Evolutionary conservation across 345 rosid species (phyloP).

Genomic region (Populus simonii): DNA sequence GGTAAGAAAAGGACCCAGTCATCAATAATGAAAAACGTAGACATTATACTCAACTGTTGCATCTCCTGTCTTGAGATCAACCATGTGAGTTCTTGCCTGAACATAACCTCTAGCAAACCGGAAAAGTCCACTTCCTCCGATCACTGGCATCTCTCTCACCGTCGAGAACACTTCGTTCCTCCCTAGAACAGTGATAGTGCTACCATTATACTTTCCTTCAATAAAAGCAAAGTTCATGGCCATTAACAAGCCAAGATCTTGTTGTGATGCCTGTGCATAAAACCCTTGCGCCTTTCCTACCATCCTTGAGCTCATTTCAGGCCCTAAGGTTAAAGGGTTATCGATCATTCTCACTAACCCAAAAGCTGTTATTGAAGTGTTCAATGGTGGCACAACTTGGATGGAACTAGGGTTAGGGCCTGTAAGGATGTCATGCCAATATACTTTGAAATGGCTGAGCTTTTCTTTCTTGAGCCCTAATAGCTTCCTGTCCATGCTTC

Average conservation of each 20-base stretch:
- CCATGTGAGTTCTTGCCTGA: slow-evolving; percentile 40
- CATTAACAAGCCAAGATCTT: slow-evolving; percentile 59
- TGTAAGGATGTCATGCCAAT: slow-evolving; percentile 52
- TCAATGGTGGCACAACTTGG: slow-evolving; percentile 24
- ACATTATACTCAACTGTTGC: slow-evolving; percentile 11
- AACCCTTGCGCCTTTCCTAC: slow-evolving; percentile 80
- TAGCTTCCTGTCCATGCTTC: slow-evolving; percentile 25
- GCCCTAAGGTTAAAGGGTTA: slow-evolving; percentile 56
- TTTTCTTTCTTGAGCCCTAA: slow-evolving; percentile 35
- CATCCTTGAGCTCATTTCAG: slow-evolving; percentile 48
- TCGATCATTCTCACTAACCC: slow-evolving; percentile 61
- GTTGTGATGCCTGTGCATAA: slow-evolving; percentile 50
- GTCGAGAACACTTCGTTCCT: slow-evolving; percentile 47
- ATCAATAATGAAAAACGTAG: slow-evolving; percentile 18
- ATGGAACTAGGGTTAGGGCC: slow-evolving; percentile 39
- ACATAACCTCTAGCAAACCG: slow-evolving; percentile 76
- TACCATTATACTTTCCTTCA: slow-evolving; percentile 68
- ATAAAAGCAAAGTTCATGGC: slow-evolving; percentile 64
- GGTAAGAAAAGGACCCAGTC: background rate
- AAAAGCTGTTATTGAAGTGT: slow-evolving; percentile 32
- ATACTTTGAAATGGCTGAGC: slow-evolving; percentile 41
- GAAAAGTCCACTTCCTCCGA: slow-evolving; percentile 77
- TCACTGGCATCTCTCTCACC: slow-evolving; percentile 73
- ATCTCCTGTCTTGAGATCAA: slow-evolving; percentile 23
- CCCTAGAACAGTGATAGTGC: slow-evolving; percentile 62